Conservation (phyloP, 768 basidiomycete species). For the Calvatia gigantea region DNA sequence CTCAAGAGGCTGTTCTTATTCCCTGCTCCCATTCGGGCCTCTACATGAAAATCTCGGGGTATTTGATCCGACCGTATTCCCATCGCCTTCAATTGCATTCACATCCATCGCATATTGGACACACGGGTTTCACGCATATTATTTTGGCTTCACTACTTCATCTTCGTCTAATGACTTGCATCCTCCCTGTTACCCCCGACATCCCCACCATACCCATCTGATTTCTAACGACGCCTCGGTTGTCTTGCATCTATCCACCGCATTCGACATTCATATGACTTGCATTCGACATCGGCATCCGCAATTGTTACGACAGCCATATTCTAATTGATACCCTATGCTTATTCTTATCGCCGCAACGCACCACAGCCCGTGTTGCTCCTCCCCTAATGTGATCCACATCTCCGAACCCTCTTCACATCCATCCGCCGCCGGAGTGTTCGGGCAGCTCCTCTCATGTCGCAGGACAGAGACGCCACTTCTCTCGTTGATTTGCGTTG, state of each 20-base stretch:
- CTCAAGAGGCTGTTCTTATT: slow-evolving; percentile 72
- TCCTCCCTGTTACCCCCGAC: not conserved
- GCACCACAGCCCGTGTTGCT: slow-evolving; percentile 9
- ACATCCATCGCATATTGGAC: not conserved
- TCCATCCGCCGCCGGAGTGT: not conserved
- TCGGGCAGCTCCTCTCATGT: not conserved
- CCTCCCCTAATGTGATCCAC: not conserved
- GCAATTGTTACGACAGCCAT: slow-evolving; percentile 4
- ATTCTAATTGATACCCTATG: slow-evolving; percentile 16
- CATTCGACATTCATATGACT: not conserved
- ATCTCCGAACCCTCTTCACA: not conserved
- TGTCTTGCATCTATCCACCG: not conserved
- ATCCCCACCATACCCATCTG: slow-evolving; percentile 7
- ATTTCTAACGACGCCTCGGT: not conserved
- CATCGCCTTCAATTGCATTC: not conserved
- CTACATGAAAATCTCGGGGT: not conserved
- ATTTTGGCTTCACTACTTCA: not conserved
- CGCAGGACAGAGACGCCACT: not conserved
- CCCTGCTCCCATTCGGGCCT: slow-evolving; percentile 27
- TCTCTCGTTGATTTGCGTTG: not conserved
- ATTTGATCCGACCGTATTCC: not conserved
- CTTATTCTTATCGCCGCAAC: slow-evolving; percentile 14
- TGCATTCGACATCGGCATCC: slow-evolving; percentile 7
- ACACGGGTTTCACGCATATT: slow-evolving; percentile 1
- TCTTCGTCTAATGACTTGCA: not conserved